Evolutionary conservation across 2,329 filamentous ascomycete genomes (phyloP).

Genomic region (Sarocladium kiliense): DNA sequence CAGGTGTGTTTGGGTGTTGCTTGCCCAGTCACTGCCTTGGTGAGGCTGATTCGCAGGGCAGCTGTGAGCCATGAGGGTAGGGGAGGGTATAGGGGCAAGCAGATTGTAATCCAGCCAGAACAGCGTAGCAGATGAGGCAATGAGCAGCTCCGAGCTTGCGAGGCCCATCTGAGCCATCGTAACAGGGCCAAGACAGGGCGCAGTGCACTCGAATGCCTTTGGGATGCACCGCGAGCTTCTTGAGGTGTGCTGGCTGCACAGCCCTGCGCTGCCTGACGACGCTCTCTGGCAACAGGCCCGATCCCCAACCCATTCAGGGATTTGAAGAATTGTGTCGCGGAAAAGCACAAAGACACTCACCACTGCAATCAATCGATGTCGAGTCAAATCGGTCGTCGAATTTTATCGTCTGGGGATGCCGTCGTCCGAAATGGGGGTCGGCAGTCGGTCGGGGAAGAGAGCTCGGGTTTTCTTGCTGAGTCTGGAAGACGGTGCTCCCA

Average conservation of each 20-base stretch:
- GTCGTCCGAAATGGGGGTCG: neutral
- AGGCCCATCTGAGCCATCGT: neutral
- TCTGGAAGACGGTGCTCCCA: slow-evolving; percentile 8
- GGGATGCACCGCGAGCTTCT: neutral
- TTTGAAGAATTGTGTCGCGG: neutral
- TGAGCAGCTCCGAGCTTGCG: neutral
- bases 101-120: too few species aligned
- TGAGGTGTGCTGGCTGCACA: neutral
- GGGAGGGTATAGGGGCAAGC: neutral
- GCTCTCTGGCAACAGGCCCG: neutral
- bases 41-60: too few species aligned
- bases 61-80: too few species aligned
- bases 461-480: slow-evolving; percentile 9
- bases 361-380: neutral
- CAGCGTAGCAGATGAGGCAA: neutral
- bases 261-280: neutral
- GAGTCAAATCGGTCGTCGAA: neutral
- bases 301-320: neutral
- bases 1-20: too few species aligned
- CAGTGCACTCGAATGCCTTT: neutral
- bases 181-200: neutral
- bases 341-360: neutral
- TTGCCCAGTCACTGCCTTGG: too few species aligned
- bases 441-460: neutral
- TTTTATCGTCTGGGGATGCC: neutral